Conservation (phyloP, 2,329 filamentous ascomycete genomes). For the Epichloe baconii region DNA sequence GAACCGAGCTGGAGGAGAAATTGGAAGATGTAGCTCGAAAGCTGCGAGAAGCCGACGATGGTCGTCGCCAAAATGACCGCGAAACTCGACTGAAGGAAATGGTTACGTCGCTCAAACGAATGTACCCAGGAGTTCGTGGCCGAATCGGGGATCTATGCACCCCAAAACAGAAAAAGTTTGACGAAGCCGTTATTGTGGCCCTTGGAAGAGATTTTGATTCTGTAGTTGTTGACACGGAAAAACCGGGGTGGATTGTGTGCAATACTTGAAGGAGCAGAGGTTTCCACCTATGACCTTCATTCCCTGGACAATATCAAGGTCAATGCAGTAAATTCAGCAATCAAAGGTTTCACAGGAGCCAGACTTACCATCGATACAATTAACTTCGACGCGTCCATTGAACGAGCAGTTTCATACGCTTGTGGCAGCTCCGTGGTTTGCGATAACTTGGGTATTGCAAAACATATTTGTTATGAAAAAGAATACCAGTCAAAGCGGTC, state of each 20-base stretch:
- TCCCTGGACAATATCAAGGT: slow-evolving; percentile 93
- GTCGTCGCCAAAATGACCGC: slow-evolving; percentile 71
- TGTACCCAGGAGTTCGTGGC: slow-evolving; percentile 84
- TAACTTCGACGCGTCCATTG: slow-evolving; percentile 77
- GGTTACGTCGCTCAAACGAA: slow-evolving; percentile 73
- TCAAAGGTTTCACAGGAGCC: slow-evolving; percentile 79
- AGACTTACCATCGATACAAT: slow-evolving; percentile 91
- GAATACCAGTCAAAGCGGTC: slow-evolving; percentile 84
- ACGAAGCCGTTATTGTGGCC: slow-evolving; percentile 83
- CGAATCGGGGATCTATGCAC: slow-evolving; percentile 85
- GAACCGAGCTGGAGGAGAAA: slow-evolving; percentile 85
- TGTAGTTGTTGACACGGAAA: slow-evolving; percentile 88
- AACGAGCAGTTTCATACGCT: slow-evolving; percentile 87
- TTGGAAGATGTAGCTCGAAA: slow-evolving; percentile 69
- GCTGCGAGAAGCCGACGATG: slow-evolving; percentile 74
- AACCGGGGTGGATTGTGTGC: slow-evolving; percentile 84
- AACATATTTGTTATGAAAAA: slow-evolving; percentile 72
- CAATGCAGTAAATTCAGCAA: slow-evolving; percentile 73
- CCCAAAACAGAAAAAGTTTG: slow-evolving; percentile 93
- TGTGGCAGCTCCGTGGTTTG: slow-evolving; percentile 94
- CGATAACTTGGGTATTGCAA: slow-evolving; percentile 74
- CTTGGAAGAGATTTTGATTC: slow-evolving; percentile 89
- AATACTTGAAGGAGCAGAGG: slow-evolving; percentile 84
- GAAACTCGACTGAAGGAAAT: slow-evolving; percentile 71
- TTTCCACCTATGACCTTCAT: slow-evolving; percentile 86